Evolutionary conservation across 2,329 filamentous ascomycete genomes (phyloP).

Genomic region (Aspergillus sp.): DNA sequence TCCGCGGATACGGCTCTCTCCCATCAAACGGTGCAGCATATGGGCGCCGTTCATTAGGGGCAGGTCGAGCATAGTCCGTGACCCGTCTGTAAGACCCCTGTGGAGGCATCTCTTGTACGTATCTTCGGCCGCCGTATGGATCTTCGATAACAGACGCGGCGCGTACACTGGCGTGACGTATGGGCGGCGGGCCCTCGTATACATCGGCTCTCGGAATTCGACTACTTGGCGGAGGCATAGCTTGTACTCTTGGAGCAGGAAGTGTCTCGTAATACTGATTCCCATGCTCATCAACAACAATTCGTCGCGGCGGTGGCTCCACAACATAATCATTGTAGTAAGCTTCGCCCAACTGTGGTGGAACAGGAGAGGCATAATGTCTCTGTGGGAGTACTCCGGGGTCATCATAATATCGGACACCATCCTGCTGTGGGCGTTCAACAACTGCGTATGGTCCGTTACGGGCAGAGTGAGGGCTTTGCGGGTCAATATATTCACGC

Average conservation of each 20-base stretch:
- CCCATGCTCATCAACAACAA: conserved; percentile 80
- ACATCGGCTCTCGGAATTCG: conserved; percentile 32
- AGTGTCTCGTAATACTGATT: conserved; percentile 70
- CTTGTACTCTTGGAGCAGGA: conserved; percentile 36
- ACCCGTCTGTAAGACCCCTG: conserved; percentile 42
- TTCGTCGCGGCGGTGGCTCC: conserved; percentile 60
- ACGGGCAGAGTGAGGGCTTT: conserved; percentile 39
- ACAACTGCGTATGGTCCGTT: conserved; percentile 42
- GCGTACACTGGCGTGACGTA: conserved; percentile 37
- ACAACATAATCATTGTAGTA: conserved; percentile 48
- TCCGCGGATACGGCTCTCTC: conserved; percentile 36
- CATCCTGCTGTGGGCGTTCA: conserved; percentile 40
- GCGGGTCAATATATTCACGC: conserved; percentile 45
- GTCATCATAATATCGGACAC: conserved; percentile 42
- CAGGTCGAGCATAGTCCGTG: conserved; percentile 35
- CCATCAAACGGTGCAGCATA: conserved; percentile 35
- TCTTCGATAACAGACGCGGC: conserved; percentile 46
- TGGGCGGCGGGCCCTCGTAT: conserved; percentile 32
- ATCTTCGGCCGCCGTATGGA: conserved; percentile 40
- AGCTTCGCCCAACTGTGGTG: conserved; percentile 39
- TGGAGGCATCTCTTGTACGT: conserved; percentile 47
- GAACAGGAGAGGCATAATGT: conserved; percentile 38
- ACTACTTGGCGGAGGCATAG: conserved; percentile 34
- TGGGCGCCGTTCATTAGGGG: conserved; percentile 29
- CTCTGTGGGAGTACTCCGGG: conserved; percentile 28